Percentiles rank a stretch among this genome's conserved stretches.
phyloP scores from a whole-genome alignment of 768 basidiomycete species.

The Kwoniella mangroviensis region DNA sequence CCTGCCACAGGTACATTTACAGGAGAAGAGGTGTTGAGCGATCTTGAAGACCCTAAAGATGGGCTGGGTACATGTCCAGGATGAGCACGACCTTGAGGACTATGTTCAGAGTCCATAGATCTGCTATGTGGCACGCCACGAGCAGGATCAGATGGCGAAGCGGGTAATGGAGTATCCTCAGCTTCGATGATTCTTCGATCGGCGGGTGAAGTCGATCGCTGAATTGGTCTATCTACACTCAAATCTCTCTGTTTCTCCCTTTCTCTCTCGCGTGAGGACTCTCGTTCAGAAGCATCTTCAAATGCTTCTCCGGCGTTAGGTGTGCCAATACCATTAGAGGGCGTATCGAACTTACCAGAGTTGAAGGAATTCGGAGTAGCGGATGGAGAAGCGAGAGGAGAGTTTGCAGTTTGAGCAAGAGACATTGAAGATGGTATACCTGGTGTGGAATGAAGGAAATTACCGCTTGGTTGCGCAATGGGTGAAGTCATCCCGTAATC shows the following conservation, averaged over 20 bases:
- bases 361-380: conserved; percentile 36
- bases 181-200: conserved; percentile 16
- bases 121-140: conserved; percentile 14
- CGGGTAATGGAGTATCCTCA: conserved; percentile 25
- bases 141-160: conserved; percentile 28
- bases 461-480: conserved; percentile 3
- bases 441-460: conserved; percentile 27
- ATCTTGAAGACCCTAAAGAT: conserved; percentile 27
- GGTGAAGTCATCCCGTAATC: conserved; percentile 23
- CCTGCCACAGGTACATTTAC: conserved; percentile 18
- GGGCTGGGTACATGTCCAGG: conserved; percentile 12
- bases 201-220: conserved; percentile 31
- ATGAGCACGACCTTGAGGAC: conserved; percentile 13
- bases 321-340: conserved; percentile 14
- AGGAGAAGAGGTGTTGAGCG: conserved; percentile 13
- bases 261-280: conserved; percentile 10
- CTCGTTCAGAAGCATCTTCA: conserved; percentile 26
- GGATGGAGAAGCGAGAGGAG: conserved; percentile 37
- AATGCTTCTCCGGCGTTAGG: conserved; percentile 20
- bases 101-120: conserved; percentile 24
- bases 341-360: conserved; percentile 30
- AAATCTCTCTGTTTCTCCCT: conserved; percentile 25
- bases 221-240: conserved; percentile 29
- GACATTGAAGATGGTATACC: conserved; percentile 30
- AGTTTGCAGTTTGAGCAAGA: conserved; percentile 17